These are phyloP conservation scores for Quercus tomentella DNA, from an alignment of 331 rosid genomes.

Conservation along the genomic window DNA sequence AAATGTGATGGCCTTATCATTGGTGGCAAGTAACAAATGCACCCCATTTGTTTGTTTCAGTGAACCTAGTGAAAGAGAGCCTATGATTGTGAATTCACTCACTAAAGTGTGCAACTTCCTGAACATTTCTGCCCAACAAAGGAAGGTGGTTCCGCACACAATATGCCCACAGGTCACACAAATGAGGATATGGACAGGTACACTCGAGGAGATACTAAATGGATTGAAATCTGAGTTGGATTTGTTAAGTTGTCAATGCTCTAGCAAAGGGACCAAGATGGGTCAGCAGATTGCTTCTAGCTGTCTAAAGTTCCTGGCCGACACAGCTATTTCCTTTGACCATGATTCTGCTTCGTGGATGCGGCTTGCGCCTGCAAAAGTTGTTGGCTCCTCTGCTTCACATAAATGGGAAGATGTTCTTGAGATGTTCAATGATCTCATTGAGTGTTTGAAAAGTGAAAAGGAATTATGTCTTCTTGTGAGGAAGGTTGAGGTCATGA, in stretches of 20 bases:
- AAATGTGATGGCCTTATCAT: constrained; percentile 10
- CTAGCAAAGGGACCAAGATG: constrained; percentile 36
- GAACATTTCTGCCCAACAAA: constrained; percentile 68
- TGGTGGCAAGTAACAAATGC: background rate
- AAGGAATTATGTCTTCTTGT: constrained; percentile 32
- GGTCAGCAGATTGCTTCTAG: constrained; percentile 63
- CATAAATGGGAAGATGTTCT: constrained; percentile 78
- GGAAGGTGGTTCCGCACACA: constrained; percentile 52
- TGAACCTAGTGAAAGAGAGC: constrained; percentile 51
- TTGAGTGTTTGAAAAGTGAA: constrained; percentile 48
- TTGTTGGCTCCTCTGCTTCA: constrained; percentile 23
- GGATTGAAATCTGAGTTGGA: constrained; percentile 59
- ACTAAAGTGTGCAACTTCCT: constrained; percentile 58
- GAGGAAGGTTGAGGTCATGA: constrained; percentile 67
- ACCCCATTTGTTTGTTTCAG: constrained; percentile 41
- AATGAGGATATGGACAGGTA: constrained; percentile 59
- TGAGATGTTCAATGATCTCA: constrained; percentile 68
- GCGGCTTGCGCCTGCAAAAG: constrained; percentile 51
- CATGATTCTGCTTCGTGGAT: constrained; percentile 68
- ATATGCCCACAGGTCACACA: constrained; percentile 66
- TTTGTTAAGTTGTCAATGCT: constrained; percentile 23
- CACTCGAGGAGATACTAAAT: constrained; percentile 52
- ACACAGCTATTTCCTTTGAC: constrained; percentile 28
- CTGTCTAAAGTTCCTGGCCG: constrained; percentile 56
- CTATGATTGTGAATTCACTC: constrained; percentile 57